Percentiles rank a stretch among this genome's conserved stretches.
These are phyloP conservation scores for Melampsora americana DNA, from an alignment of 1,284 basidiomycete genomes.

Conservation along the genomic window DNA sequence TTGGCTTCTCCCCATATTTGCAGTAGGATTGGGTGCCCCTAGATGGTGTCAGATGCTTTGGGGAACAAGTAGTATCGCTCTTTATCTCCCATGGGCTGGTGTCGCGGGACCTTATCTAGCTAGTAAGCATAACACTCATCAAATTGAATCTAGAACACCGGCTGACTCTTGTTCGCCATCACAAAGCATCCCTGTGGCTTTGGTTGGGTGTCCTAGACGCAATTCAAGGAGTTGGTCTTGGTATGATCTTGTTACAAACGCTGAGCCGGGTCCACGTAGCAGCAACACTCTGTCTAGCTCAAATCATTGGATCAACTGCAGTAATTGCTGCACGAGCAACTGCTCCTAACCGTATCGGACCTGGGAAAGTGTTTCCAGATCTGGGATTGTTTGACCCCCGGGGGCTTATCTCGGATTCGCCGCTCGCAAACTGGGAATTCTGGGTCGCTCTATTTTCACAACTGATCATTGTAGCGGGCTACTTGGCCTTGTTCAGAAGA, in stretches of 20 bases:
- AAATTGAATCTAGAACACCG: not conserved
- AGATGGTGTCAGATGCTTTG: slow-evolving; percentile 85
- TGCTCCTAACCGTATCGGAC: slow-evolving; percentile 76
- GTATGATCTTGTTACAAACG: slow-evolving; percentile 89
- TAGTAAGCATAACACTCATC: slow-evolving; percentile 18
- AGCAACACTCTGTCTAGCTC: slow-evolving; percentile 80
- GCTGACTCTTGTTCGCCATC: slow-evolving; percentile 19
- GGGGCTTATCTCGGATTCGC: slow-evolving; percentile 45
- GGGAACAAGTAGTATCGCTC: slow-evolving; percentile 78
- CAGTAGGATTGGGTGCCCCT: slow-evolving; percentile 83
- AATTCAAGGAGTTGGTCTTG: slow-evolving; percentile 84
- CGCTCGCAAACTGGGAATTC: slow-evolving; percentile 63
- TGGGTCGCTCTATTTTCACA: slow-evolving; percentile 79
- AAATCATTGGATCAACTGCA: slow-evolving; percentile 63
- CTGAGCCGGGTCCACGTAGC: slow-evolving; percentile 86
- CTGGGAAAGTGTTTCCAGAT: slow-evolving; percentile 85
- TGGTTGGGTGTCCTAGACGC: slow-evolving; percentile 91
- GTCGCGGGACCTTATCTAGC: slow-evolving; percentile 71
- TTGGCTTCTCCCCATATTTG: slow-evolving; percentile 87
- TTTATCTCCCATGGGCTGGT: slow-evolving; percentile 89
- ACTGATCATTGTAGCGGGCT: slow-evolving; percentile 78
- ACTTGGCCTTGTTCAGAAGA: slow-evolving; percentile 91
- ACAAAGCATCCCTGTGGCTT: slow-evolving; percentile 76
- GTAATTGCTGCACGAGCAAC: slow-evolving; percentile 81
- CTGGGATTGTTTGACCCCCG: slow-evolving; percentile 71